A percentile compares a stretch with the other conserved stretches of the same genome.
Evolutionary conservation across 179 eudicot species (phyloP).

Genomic region (Corrigiola litoralis): DNA sequence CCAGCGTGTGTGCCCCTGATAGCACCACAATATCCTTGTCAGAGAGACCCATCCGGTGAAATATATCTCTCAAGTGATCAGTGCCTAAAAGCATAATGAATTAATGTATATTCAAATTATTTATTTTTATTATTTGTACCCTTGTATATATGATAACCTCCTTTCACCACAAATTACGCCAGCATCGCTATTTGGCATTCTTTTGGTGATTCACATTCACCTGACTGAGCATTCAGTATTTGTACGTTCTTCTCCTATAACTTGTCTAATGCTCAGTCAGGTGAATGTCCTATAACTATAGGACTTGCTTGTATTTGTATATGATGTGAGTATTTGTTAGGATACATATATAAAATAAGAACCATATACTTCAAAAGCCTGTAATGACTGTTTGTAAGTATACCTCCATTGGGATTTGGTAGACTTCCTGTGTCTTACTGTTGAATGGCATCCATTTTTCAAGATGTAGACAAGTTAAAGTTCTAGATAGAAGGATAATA

Average conservation of each 20-base stretch:
- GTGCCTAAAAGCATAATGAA: slow-evolving; percentile 11
- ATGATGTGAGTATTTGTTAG: too few relatives aligned
- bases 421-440: slow-evolving; percentile 20
- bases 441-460: slow-evolving; percentile 19
- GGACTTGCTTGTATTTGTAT: too few relatives aligned
- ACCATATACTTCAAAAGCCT: background rate
- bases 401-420: slow-evolving; percentile 28
- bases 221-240: too few relatives aligned
- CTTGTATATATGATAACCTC: background rate
- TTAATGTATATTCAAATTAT: background rate
- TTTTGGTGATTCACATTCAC: too few relatives aligned
- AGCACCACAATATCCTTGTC: slow-evolving; percentile 81
- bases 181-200: too few relatives aligned
- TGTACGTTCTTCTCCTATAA: too few relatives aligned
- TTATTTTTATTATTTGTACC: background rate
- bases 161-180: background rate
- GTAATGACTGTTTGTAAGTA: background rate
- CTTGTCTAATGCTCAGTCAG: too few relatives aligned
- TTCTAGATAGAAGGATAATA: background rate
- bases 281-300: too few relatives aligned
- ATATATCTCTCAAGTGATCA: slow-evolving; percentile 56
- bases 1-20: slow-evolving; percentile 88
- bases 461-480: too few relatives aligned
- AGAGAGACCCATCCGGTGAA: slow-evolving; percentile 75
- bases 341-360: too few relatives aligned